Percentiles rank a stretch among this genome's conserved stretches.
Conservation (phyloP, 1,139 yeast genomes). For the Candida glucosophila region DNA sequence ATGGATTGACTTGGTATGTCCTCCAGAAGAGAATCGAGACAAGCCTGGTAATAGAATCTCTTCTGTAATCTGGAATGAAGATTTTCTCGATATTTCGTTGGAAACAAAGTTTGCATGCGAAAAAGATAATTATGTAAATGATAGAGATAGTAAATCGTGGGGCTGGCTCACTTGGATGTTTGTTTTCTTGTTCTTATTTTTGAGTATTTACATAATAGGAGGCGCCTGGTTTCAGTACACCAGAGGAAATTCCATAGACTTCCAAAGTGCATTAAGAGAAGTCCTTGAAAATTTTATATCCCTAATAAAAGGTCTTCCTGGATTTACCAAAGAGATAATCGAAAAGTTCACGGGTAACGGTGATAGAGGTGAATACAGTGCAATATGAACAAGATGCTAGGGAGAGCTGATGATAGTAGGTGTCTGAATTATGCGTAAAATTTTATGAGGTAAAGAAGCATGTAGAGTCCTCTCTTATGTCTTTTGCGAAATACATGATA, state of each 20-base stretch:
- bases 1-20: conserved; percentile 44
- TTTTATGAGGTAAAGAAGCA: too few species aligned
- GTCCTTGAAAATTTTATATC: conserved; percentile 63
- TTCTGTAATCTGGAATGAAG: conserved; percentile 25
- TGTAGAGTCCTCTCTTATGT: too few species aligned
- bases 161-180: conserved; percentile 76
- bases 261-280: conserved; percentile 53
- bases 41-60: conserved; percentile 25
- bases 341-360: conserved; percentile 62
- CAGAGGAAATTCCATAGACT: conserved; percentile 43
- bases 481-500: too few species aligned
- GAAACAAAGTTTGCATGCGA: conserved; percentile 31
- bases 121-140: conserved; percentile 12
- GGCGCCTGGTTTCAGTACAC: conserved; percentile 72
- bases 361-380: conserved; percentile 83
- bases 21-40: conserved; percentile 22
- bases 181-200: conserved; percentile 55
- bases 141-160: conserved; percentile 45
- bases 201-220: conserved; percentile 66
- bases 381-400: conserved; percentile 52
- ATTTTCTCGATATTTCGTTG: conserved; percentile 16
- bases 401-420: too few species aligned
- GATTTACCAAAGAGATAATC: conserved; percentile 59
- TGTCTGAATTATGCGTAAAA: too few species aligned
- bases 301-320: conserved; percentile 57